These are phyloP conservation scores for Rosa multiflora DNA, from an alignment of 306 rosid species.

Conservation along the genomic window DNA sequence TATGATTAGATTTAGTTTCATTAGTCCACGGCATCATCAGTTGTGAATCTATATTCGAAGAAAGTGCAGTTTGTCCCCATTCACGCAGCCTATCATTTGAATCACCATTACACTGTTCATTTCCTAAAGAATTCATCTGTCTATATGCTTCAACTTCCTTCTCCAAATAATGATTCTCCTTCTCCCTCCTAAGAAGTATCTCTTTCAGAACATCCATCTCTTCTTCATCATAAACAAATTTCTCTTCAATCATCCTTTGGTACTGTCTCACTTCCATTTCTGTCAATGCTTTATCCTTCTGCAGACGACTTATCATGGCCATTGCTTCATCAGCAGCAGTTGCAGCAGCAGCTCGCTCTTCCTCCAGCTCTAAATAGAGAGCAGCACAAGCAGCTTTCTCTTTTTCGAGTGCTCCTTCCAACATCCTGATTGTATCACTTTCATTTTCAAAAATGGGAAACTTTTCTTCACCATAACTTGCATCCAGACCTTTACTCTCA, in stretches of 20 bases:
- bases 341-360: conserved; percentile 95
- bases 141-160: conserved; percentile 72
- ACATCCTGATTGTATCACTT: conserved; percentile 36
- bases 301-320: conserved; percentile 89
- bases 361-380: conserved; percentile 84
- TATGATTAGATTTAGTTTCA: conserved; percentile 21
- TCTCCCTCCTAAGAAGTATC: conserved; percentile 77
- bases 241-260: conserved; percentile 78
- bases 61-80: conserved; percentile 34
- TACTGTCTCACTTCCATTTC: conserved; percentile 76
- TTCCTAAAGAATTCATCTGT: conserved; percentile 40
- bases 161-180: conserved; percentile 68
- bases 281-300: conserved; percentile 68
- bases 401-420: conserved; percentile 63
- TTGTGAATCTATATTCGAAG: conserved; percentile 32
- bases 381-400: conserved; percentile 60
- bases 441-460: conserved; percentile 37
- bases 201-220: conserved; percentile 81
- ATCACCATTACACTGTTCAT: conserved; percentile 34
- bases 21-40: conserved; percentile 22
- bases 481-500: conserved; percentile 35
- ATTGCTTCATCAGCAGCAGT: conserved; percentile 94
- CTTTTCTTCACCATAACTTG: conserved; percentile 24
- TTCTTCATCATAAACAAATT: conserved; percentile 77
- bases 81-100: conserved; percentile 34